These are phyloP conservation scores for Tuber brumale DNA, from an alignment of 495 filamentous ascomycete species.

Conservation along the genomic window DNA sequence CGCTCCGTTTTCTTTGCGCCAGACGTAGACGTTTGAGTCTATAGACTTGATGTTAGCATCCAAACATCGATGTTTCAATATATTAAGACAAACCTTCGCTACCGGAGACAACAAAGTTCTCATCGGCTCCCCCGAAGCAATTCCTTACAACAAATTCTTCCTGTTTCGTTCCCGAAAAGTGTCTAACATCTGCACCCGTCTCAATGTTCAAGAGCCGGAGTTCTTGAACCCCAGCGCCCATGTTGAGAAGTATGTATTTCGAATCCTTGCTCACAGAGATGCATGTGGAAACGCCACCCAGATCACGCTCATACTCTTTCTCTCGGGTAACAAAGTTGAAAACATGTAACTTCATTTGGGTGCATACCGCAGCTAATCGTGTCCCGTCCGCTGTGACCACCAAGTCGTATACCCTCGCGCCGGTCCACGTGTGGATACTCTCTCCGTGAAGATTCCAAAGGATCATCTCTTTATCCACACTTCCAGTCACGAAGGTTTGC, in stretches of 20 bases:
- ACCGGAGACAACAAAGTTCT: conserved; percentile 84
- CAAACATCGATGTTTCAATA: conserved; percentile 22
- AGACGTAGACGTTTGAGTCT: conserved; percentile 80
- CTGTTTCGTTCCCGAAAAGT: conserved; percentile 67
- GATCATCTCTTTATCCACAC: conserved; percentile 60
- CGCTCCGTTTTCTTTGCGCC: conserved; percentile 74
- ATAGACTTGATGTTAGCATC: conserved; percentile 23
- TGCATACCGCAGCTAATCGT: conserved; percentile 69
- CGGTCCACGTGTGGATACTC: conserved; percentile 56
- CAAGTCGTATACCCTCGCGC: conserved; percentile 72
- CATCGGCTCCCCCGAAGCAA: conserved; percentile 77
- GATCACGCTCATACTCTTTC: conserved; percentile 63
- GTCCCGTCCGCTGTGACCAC: conserved; percentile 71
- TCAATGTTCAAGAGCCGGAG: conserved; percentile 71
- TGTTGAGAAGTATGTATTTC: conserved; percentile 71
- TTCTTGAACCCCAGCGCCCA: conserved; percentile 55
- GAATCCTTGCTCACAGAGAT: conserved; percentile 76
- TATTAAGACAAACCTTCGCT: conserved; percentile 63
- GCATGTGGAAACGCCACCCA: conserved; percentile 64
- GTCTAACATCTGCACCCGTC: conserved; percentile 62
- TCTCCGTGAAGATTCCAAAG: conserved; percentile 60
- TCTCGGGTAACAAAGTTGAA: conserved; percentile 71
- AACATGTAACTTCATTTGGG: conserved; percentile 63
- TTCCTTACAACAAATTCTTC: conserved; percentile 69
- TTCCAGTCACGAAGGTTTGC: conserved; percentile 70